Evolutionary conservation across 305 asterid species (phyloP).

Genomic region (Petunia hybrid): DNA sequence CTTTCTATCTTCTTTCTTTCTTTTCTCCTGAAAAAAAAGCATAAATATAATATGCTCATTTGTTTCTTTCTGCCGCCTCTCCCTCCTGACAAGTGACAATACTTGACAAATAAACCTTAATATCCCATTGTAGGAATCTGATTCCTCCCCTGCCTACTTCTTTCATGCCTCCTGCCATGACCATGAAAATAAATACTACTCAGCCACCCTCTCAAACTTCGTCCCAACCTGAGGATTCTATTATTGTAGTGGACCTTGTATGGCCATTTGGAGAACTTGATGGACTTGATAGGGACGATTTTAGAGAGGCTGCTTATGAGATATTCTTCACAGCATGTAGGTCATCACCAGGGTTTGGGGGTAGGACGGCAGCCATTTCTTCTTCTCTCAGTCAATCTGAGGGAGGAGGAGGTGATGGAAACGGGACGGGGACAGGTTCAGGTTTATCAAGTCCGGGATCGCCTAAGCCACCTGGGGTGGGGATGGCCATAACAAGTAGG

Average conservation of each 20-base stretch:
- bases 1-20: constrained; percentile 31
- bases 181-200: constrained; percentile 40
- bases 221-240: background rate
- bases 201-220: constrained; percentile 35
- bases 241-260: constrained; percentile 26
- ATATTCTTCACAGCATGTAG: constrained; percentile 87
- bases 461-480: constrained; percentile 64
- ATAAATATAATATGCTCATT: constrained; percentile 43
- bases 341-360: constrained; percentile 86
- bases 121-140: constrained; percentile 18
- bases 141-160: constrained; percentile 38
- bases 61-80: constrained; percentile 48
- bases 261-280: constrained; percentile 67
- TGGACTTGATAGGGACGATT: constrained; percentile 68
- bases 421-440: background rate
- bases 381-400: constrained; percentile 59
- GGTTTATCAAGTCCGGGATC: constrained; percentile 46
- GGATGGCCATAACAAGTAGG: constrained; percentile 92
- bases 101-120: constrained; percentile 8
- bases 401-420: constrained; percentile 40
- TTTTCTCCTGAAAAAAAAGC: background rate
- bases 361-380: constrained; percentile 53
- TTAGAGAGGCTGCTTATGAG: constrained; percentile 80
- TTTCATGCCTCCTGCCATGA: constrained; percentile 33
- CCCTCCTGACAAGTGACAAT: constrained; percentile 52